These are phyloP conservation scores for Aspergillus heteromorphus DNA, from an alignment of 495 filamentous ascomycete species.

Conservation along the genomic window DNA sequence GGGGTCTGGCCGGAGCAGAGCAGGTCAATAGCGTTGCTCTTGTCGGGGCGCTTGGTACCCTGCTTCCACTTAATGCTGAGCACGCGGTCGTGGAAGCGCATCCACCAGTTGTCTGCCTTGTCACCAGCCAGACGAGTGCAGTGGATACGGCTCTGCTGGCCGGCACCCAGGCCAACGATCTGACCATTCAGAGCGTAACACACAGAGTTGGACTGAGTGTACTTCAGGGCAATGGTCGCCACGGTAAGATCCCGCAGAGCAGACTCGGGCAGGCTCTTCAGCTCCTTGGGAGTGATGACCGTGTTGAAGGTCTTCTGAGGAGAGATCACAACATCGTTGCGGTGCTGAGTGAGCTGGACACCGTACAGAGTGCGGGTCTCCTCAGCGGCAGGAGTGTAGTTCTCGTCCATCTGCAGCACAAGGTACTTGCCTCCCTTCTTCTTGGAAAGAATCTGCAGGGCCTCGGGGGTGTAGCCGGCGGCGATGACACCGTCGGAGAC, in stretches of 20 bases:
- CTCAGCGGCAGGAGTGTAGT: conserved; percentile 67
- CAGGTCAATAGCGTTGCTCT: conserved; percentile 95
- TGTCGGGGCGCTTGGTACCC: conserved; percentile 91
- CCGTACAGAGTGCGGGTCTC: conserved; percentile 88
- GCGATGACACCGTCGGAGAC: conserved; percentile 97
- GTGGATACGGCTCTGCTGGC: conserved; percentile 96
- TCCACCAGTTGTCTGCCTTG: conserved; percentile 99
- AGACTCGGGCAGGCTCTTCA: conserved; percentile 63
- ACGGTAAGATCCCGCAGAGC: conserved; percentile 89
- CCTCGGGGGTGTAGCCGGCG: conserved; percentile 74
- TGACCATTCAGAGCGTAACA: conserved; percentile 96
- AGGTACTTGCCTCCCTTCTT: conserved; percentile 99
- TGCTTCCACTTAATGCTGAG: conserved; percentile 92
- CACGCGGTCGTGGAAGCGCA: conserved; percentile 87
- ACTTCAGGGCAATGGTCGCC: conserved; percentile 94
- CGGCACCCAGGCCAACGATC: conserved; percentile 88
- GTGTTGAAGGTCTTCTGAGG: conserved; percentile 76
- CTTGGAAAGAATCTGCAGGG: conserved; percentile 87
- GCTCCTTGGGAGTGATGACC: conserved; percentile 79
- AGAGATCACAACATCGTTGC: conserved; percentile 84
- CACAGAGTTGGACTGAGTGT: conserved; percentile 97
- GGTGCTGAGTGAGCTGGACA: conserved; percentile 76
- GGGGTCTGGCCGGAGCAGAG: conserved; percentile 85
- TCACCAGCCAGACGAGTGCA: conserved; percentile 97
- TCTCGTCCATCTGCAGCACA: conserved; percentile 87